A percentile compares a stretch with the other conserved stretches of the same genome.
Evolutionary conservation across 2,329 filamentous ascomycete species (phyloP).

Genomic region (Xylariaceae sp.): DNA sequence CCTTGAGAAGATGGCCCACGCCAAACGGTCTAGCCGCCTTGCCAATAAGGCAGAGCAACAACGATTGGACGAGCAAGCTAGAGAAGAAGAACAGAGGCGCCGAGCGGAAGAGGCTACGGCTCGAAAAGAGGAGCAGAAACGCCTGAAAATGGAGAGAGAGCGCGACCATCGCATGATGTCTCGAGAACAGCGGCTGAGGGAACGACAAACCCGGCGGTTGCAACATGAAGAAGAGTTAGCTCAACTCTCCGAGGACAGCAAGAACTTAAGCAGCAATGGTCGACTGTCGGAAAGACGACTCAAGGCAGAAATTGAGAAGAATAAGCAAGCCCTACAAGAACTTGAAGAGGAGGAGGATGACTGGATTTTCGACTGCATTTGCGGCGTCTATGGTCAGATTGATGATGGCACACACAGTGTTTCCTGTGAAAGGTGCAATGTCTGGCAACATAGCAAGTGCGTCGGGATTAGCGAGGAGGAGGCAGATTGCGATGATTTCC

Average conservation of each 20-base stretch:
- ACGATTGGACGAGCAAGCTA: constrained; percentile 70
- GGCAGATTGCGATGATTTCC: constrained; percentile 83
- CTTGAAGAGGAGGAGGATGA: constrained; percentile 72
- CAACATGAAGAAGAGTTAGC: constrained; percentile 82
- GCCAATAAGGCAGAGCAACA: constrained; percentile 80
- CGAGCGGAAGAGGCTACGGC: constrained; percentile 66
- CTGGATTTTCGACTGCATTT: constrained; percentile 95
- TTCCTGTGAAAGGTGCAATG: constrained; percentile 88
- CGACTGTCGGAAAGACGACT: constrained; percentile 78
- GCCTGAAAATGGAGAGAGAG: constrained; percentile 65
- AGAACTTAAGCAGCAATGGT: constrained; percentile 56
- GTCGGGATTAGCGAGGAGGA: constrained; percentile 77
- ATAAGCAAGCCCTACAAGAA: constrained; percentile 73
- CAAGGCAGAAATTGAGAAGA: constrained; percentile 80
- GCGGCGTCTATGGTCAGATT: constrained; percentile 86
- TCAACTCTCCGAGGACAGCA: constrained; percentile 75
- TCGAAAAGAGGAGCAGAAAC: constrained; percentile 67
- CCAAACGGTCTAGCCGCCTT: constrained; percentile 90
- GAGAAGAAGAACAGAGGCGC: constrained; percentile 70
- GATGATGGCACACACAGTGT: constrained; percentile 95
- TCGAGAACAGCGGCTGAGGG: constrained; percentile 80
- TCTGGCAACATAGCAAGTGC: constrained; percentile 97
- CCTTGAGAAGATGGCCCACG: constrained; percentile 85
- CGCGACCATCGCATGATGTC: constrained; percentile 80
- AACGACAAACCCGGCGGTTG: constrained; percentile 82